Base-by-base conservation (phyloP, 305 asterid species). In the Fraxinus floribunda region DNA sequence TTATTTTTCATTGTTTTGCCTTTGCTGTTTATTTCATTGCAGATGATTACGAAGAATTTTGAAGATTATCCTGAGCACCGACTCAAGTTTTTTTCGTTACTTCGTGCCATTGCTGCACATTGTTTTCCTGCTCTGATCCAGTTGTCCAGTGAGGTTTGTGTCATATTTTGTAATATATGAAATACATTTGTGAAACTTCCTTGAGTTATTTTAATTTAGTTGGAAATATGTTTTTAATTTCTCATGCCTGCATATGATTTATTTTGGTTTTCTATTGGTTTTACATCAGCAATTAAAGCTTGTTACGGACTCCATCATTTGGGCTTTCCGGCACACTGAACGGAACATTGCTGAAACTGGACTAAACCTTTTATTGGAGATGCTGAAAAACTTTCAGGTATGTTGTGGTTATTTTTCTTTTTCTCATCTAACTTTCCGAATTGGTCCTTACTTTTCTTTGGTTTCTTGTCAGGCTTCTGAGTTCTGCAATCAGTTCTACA, bases 281-380 rank as follows among this genome's bases (percentile, higher is more conserved):
- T 74, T 78, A 49, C 64, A 66, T 38, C 97, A 97, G 98, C 98
- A 97, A 93, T 88, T 97, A 80, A 97, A 92, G 88, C 97, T 94
- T 82, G 97, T 97, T 62, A 92, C 92, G 97, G 99, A 97, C 88
- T 97, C 99, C 78, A 95, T 97, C 78, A 95, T 97, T 75, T 97
- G 99, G 99, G 98, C 98, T 75, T 95, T 97, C 92, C 98, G 99
- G 81, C 99, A 96, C 86, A 96, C 98, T 55, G 99, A 96, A 83
- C 88, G 99, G 80, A 96, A 96, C 88, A 94, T 96, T 85, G 99
- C 99, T 32, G 99, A 96, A 89, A 94, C 98, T 71, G 99, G 99
- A 77, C 98, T 96, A 79, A 92, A 88, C 89, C 98, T 96, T 74
- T 75, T 92, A 49, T 82, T 94, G 79, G 99, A 91, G 89, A 94